These are phyloP conservation scores for Eucalyptus caleyi DNA, from an alignment of 345 rosid genomes.

Conservation along the genomic window DNA sequence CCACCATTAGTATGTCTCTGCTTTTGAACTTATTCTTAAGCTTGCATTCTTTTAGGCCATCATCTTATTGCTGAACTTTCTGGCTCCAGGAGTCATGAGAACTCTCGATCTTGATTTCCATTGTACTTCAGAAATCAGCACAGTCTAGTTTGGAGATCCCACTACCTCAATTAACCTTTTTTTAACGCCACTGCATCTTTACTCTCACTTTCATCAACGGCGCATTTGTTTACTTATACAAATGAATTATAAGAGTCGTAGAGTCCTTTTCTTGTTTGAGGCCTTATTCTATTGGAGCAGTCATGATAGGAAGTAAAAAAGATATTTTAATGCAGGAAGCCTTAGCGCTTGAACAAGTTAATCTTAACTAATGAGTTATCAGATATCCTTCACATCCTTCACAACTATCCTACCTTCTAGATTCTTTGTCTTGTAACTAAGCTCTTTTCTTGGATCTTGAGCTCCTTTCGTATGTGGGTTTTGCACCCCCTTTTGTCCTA, in stretches of 20 bases:
- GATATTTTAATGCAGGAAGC: background rate
- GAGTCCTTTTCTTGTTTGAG: background rate
- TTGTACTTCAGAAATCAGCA: background rate
- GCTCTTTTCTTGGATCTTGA: background rate
- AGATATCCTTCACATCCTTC: background rate
- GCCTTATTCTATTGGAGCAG: background rate
- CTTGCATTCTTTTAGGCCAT: background rate
- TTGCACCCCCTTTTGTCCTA: background rate
- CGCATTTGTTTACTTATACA: background rate
- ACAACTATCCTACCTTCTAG: background rate
- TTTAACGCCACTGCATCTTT: background rate
- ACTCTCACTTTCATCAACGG: background rate
- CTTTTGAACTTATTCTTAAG: background rate
- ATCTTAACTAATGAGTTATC: background rate
- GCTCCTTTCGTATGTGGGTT: background rate
- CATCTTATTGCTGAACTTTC: background rate
- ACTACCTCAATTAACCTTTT: background rate
- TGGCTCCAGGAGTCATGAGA: background rate
- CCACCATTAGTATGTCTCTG: conserved; percentile 62
- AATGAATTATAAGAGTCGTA: background rate
- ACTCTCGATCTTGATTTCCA: background rate
- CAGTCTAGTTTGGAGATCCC: background rate
- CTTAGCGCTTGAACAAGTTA: background rate
- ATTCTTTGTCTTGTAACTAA: background rate
- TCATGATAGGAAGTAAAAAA: background rate